phyloP scores from a whole-genome alignment of 768 basidiomycete genomes.

The Boletus sensibilis region DNA sequence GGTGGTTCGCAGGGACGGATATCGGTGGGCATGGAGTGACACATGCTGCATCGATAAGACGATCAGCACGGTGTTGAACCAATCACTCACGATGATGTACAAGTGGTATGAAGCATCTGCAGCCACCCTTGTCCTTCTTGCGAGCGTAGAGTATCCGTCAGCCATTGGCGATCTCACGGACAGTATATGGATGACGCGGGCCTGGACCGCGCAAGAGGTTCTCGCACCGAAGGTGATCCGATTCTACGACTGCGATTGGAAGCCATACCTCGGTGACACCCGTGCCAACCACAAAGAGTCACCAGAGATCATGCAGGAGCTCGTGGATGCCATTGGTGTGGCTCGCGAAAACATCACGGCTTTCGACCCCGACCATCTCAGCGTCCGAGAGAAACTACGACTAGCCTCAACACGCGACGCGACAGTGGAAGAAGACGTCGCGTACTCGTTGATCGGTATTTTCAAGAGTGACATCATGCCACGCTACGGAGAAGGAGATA shows the following conservation, averaged over 20 bases:
- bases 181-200: too few relatives aligned
- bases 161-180: background rate
- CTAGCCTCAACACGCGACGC: constrained; percentile 9
- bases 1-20: too few relatives aligned
- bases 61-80: background rate
- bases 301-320: background rate
- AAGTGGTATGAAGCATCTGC: too few relatives aligned
- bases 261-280: too few relatives aligned
- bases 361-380: constrained; percentile 3
- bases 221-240: too few relatives aligned
- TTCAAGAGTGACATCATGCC: constrained; percentile 9
- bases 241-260: too few relatives aligned
- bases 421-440: constrained; percentile 5
- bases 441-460: constrained; percentile 13
- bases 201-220: too few relatives aligned
- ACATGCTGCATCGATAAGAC: too few relatives aligned
- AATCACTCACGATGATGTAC: background rate
- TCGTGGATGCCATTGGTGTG: constrained; percentile 2
- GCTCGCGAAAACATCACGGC: background rate
- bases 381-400: constrained; percentile 1
- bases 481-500: constrained; percentile 4
- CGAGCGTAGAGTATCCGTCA: background rate
- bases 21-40: too few relatives aligned
- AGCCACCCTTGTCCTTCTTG: background rate
- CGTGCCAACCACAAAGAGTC: too few relatives aligned